Conservation (phyloP, 441 rosid species). For the Croton laevigatus region DNA sequence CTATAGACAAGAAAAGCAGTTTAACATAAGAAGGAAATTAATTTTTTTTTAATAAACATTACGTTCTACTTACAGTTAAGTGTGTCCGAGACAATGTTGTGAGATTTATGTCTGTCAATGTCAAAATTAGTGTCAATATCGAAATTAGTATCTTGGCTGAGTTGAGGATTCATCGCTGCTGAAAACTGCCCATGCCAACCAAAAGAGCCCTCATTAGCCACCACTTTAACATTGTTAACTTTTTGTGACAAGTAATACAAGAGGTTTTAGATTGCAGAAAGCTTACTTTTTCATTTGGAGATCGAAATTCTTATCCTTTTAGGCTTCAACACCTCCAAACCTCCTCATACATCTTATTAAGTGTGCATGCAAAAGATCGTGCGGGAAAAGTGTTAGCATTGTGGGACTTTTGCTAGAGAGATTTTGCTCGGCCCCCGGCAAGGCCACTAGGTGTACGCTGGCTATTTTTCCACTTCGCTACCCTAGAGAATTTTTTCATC, state of each 20-base stretch:
- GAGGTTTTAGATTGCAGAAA: constrained; percentile 1
- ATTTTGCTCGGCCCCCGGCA: too few species aligned
- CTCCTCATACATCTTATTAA: too few species aligned
- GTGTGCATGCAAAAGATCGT: too few species aligned
- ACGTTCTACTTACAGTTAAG: constrained; percentile 36
- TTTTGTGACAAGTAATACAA: constrained; percentile 12
- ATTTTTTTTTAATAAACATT: neutral
- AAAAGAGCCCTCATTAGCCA: constrained; percentile 19
- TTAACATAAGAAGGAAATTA: neutral
- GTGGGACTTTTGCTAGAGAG: too few species aligned
- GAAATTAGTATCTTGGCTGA: constrained; percentile 25
- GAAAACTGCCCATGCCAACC: constrained; percentile 33
- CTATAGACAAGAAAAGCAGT: neutral
- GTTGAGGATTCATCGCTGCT: constrained; percentile 29
- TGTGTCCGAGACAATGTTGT: constrained; percentile 18
- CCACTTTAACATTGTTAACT: too few species aligned
- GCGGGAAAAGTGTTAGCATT: too few species aligned
- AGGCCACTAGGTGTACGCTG: too few species aligned
- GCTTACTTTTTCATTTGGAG: constrained; percentile 48
- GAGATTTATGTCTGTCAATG: constrained; percentile 20
- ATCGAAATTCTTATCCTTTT: constrained; percentile 31
- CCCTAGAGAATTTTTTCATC: too few species aligned
- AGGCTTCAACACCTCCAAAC: too few species aligned
- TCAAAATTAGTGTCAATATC: constrained; percentile 19
- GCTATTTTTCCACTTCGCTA: too few species aligned